Percentiles rank a stretch among this genome's conserved stretches.
Conservation (phyloP, 192 early-diverging fungal species). For the Oehlia diaphana region DNA sequence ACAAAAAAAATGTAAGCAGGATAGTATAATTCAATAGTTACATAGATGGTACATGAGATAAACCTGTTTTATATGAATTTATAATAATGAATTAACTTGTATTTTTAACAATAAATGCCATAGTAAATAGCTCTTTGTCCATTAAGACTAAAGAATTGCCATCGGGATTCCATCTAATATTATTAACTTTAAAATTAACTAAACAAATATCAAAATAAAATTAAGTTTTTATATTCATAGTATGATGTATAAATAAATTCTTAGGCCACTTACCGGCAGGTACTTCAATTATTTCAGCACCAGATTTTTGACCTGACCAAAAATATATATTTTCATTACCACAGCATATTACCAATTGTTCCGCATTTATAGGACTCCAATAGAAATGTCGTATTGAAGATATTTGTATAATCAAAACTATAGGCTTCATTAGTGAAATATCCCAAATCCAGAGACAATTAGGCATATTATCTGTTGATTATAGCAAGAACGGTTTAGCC, state of each 20-base stretch:
- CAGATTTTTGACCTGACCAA: slow-evolving; percentile 42
- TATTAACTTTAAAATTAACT: slow-evolving; percentile 63
- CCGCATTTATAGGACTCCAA: slow-evolving; percentile 71
- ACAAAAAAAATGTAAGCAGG: too few species aligned
- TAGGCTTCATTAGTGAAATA: slow-evolving; percentile 41
- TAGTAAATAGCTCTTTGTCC: slow-evolving; percentile 76
- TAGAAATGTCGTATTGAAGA: slow-evolving; percentile 51
- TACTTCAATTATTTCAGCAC: slow-evolving; percentile 50
- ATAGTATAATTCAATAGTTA: too few species aligned
- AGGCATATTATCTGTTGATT: slow-evolving; percentile 69
- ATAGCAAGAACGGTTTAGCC: background rate
- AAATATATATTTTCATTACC: slow-evolving; percentile 62
- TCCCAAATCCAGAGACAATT: slow-evolving; percentile 78
- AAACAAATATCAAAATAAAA: slow-evolving; percentile 14
- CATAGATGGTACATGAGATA: too few species aligned
- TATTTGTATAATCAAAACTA: slow-evolving; percentile 61
- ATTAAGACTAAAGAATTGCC: slow-evolving; percentile 67
- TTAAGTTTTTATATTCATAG: background rate
- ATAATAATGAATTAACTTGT: too few species aligned
- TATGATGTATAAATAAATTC: slow-evolving; percentile 16
- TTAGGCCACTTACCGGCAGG: slow-evolving; percentile 43
- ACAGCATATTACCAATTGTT: slow-evolving; percentile 60
- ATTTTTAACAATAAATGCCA: slow-evolving; percentile 37
- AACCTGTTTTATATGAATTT: too few species aligned
- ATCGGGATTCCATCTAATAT: slow-evolving; percentile 69